Base-by-base conservation (phyloP, 257 asterid species). In the Solanum etuberosum region DNA sequence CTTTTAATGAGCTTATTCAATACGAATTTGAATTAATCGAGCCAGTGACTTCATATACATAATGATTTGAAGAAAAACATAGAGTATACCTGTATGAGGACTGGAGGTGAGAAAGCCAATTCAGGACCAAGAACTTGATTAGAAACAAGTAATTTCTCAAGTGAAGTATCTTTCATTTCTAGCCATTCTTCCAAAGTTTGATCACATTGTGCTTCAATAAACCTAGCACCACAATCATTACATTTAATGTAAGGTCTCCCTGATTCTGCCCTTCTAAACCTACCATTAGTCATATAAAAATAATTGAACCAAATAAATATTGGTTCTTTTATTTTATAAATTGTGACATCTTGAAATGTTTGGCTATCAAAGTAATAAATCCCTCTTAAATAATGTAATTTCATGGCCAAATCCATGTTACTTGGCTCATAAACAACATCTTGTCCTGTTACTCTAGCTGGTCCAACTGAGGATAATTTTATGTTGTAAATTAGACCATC, bases 221-320 rank as follows among this genome's bases (percentile, higher is more conserved):
- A 86, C 92, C 99, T 91, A 25, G 87, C 95, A 3, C 99, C 99
- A 61, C 98, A 93, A 76, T 97, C 99, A 18, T 94, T 97, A 37
- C 99, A 97, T 67, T 97, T 97, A 21, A 97, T 88, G 90, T 87
- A 92, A 21, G 98, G 92, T 90, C 98, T 91, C 87, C 98, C 98
- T 38, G 94, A 77, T 0, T 94, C 98, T 16, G 42, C 27, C 13
- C 96, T 40, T 2, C 99, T 90, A 27, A 96, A 92, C 7, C 99
- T 90, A 2, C 98, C 99, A 34, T 91, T 87, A 1, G 91, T 40
- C 43, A 87, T 83, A 11, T 92, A 94, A 34, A 57, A 91, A 46
- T 78, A 76, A 88, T 92, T 89, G 3, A 94, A 57, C 93, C 95
- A 95, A 38, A 9, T 31, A 73, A 97, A 97, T 84, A 92, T 88